These are phyloP conservation scores for Suillus subaureus DNA, from an alignment of 768 basidiomycete genomes.

Conservation along the genomic window DNA sequence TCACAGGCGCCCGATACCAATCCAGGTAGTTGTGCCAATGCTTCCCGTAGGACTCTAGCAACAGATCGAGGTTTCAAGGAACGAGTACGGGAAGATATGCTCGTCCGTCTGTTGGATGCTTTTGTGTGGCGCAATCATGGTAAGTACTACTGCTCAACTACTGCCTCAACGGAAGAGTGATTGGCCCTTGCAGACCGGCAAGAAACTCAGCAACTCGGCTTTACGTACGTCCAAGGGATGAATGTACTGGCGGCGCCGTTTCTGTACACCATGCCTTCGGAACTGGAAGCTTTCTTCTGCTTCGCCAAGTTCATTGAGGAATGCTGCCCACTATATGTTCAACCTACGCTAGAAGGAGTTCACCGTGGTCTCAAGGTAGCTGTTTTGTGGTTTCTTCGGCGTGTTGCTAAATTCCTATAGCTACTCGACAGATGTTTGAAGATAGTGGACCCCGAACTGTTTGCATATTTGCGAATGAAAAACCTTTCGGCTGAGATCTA, in stretches of 20 bases:
- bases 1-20: neutral
- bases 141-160: conserved; percentile 31
- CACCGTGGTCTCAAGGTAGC: conserved; percentile 90
- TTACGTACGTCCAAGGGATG: conserved; percentile 99
- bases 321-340: conserved; percentile 94
- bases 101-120: conserved; percentile 93
- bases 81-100: conserved; percentile 94
- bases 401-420: conserved; percentile 41
- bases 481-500: conserved; percentile 96
- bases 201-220: conserved; percentile 77
- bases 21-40: conserved; percentile 2
- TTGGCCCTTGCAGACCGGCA: conserved; percentile 57
- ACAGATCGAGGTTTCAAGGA: conserved; percentile 99
- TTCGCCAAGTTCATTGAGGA: conserved; percentile 96
- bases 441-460: conserved; percentile 88
- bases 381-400: conserved; percentile 7
- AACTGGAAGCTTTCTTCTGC: conserved; percentile 97
- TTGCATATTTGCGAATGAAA: conserved; percentile 78
- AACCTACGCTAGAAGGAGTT: conserved; percentile 94
- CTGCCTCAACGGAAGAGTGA: neutral
- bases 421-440: conserved; percentile 91
- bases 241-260: conserved; percentile 98
- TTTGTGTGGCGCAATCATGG: conserved; percentile 97
- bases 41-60: conserved; percentile 71
- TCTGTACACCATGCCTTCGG: conserved; percentile 95